Evolutionary conservation across 768 basidiomycete genomes (phyloP), one percentile per base, ranked within the genome.

Genomic region (Macrocybe gigantea): DNA sequence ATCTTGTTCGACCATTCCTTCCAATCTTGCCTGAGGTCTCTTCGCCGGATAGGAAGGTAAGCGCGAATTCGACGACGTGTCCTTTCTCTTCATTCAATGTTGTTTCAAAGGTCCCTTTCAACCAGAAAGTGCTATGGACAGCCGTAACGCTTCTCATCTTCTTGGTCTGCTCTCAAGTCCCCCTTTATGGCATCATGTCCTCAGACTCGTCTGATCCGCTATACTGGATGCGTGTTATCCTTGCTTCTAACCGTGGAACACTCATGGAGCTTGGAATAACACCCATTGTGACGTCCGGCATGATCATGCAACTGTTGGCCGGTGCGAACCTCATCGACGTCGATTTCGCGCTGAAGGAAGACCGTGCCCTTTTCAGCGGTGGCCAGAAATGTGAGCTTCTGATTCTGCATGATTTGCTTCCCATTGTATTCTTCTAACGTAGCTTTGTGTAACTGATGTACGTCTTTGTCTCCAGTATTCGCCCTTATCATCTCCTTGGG

Each of bases 211-310:
- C 93, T 47, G 95, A 99, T 73, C 96, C 96, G 10, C 83, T 99
- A 38, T 97, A 96, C 75, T 98, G 95, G 96, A 93, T 97, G 88
- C 90, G 95, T 70, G 95, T 95, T 73, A 98, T 99, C 71, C 82
- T 99, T 51, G 95, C 96, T 15, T 96, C 93, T 6, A 98, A 98
- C 73, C 82, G 95, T 51, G 96, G 96, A 54, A 98, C 96, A 1
- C 85, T 98, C 52, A 99, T 99, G 96, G 96, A 99, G 70, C 83
- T 99, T 52, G 95, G 96, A 51, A 98, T 98, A 59, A 94, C 85
- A 30, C 96, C 96, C 36, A 96, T 98, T 62, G 82, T 98, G 64
- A 99, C 96, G 7, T 90, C 88, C 44, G 96, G 96, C 60, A 98
- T 97, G 95, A 99, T 97, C 68, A 98, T 99, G 91, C 96, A 99